Percentiles rank a stretch among this genome's conserved stretches.
Evolutionary conservation across 2,329 filamentous ascomycete species (phyloP).

Genomic region (Pseudocercospora fuligena): DNA sequence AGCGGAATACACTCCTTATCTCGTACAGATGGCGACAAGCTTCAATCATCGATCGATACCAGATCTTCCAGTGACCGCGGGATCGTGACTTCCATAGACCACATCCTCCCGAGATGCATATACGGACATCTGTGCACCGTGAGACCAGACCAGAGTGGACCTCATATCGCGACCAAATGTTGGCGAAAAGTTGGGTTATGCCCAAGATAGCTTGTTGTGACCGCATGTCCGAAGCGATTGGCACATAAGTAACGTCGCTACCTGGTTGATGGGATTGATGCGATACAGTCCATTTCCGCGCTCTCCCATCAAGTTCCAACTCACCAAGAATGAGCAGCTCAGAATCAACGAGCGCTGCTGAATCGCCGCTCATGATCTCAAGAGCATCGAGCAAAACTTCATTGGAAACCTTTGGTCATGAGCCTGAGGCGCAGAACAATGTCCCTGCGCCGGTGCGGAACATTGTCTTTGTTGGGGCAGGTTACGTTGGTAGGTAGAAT

Average conservation of each 20-base stretch:
- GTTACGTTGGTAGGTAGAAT: conserved; percentile 15
- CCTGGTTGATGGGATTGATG: neutral
- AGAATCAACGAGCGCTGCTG: conserved; percentile 13
- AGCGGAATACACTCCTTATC: neutral
- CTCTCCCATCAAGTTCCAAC: neutral
- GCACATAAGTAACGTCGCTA: neutral
- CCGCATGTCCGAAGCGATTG: neutral
- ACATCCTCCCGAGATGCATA: neutral
- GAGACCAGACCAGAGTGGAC: neutral
- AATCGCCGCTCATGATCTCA: conserved; percentile 8
- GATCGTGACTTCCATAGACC: neutral
- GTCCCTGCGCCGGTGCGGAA: conserved; percentile 2
- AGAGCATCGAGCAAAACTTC: conserved; percentile 16
- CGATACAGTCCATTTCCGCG: neutral
- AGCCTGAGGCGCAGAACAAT: neutral
- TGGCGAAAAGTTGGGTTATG: neutral
- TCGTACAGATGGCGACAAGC: neutral
- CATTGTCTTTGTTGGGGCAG: conserved; percentile 17
- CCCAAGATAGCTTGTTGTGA: neutral
- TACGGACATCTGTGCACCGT: neutral
- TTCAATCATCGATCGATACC: neutral
- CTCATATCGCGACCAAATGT: neutral
- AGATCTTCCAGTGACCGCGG: neutral
- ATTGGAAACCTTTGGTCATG: conserved; percentile 5
- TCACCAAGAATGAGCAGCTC: conserved; percentile 14